phyloP scores from a whole-genome alignment of 2,329 filamentous ascomycete species.

The Fusarium burgessii region DNA sequence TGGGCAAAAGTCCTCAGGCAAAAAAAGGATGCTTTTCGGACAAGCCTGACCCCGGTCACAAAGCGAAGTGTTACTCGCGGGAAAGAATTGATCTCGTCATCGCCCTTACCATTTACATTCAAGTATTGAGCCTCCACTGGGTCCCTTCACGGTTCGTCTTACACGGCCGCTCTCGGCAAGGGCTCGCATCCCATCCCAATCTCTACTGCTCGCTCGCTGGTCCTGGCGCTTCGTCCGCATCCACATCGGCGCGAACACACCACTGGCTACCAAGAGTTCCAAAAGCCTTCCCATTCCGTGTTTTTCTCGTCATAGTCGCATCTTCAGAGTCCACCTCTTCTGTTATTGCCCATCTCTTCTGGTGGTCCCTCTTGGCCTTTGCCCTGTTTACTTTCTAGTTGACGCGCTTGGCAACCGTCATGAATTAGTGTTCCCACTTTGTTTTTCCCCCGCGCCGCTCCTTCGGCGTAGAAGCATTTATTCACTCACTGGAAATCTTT shows the following conservation, averaged over 20 bases:
- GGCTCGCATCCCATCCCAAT: conserved; percentile 33
- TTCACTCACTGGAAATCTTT: conserved; percentile 46
- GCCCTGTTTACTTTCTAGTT: conserved; percentile 46
- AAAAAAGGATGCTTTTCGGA: conserved; percentile 33
- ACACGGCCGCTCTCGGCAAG: conserved; percentile 49
- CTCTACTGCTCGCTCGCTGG: conserved; percentile 28
- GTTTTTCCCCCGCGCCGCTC: conserved; percentile 47
- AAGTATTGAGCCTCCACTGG: conserved; percentile 36
- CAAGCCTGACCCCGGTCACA: conserved; percentile 47
- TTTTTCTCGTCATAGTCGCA: conserved; percentile 51
- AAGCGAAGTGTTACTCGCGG: conserved; percentile 39
- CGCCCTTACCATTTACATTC: conserved; percentile 31
- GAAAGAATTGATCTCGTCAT: conserved; percentile 50
- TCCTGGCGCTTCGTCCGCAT: conserved; percentile 38
- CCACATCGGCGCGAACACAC: conserved; percentile 44
- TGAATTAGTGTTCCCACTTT: conserved; percentile 57
- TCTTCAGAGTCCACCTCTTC: conserved; percentile 44
- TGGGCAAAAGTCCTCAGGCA: conserved; percentile 35
- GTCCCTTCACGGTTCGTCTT: conserved; percentile 34
- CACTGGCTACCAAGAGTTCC: conserved; percentile 42
- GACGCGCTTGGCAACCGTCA: conserved; percentile 54
- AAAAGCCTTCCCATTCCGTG: conserved; percentile 45
- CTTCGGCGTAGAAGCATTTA: conserved; percentile 47
- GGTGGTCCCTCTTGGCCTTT: conserved; percentile 40
- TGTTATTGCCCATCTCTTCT: conserved; percentile 38